phyloP scores from a whole-genome alignment of 305 asterid species.

The Fraxinus ornus region DNA sequence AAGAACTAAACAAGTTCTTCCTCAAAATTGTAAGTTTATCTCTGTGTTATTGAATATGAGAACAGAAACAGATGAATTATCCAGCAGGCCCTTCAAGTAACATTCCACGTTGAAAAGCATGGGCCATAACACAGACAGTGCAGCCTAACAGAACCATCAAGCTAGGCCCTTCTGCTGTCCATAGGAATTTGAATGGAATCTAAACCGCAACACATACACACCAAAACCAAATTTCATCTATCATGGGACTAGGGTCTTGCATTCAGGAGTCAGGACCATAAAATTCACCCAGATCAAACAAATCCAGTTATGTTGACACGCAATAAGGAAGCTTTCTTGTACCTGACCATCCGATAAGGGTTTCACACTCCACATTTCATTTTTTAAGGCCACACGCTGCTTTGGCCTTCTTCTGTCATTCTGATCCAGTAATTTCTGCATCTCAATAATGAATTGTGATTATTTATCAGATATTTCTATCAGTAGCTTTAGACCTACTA shows the following conservation, averaged over 20 bases:
- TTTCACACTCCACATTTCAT: slow-evolving; percentile 86
- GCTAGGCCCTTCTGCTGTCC: slow-evolving; percentile 6
- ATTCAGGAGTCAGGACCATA: slow-evolving; percentile 12
- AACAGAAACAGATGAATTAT: slow-evolving; percentile 7
- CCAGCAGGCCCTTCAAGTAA: background rate
- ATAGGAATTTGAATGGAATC: slow-evolving; percentile 1
- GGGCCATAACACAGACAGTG: slow-evolving; percentile 6
- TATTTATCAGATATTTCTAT: slow-evolving; percentile 14
- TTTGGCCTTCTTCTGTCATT: slow-evolving; percentile 62
- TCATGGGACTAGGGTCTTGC: slow-evolving; percentile 6
- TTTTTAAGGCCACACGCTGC: slow-evolving; percentile 81
- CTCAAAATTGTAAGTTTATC: background rate
- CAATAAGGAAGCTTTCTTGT: slow-evolving; percentile 18
- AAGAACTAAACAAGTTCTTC: background rate
- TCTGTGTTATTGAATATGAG: background rate
- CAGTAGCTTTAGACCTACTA: slow-evolving; percentile 15
- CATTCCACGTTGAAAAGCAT: background rate
- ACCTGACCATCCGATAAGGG: slow-evolving; percentile 98
- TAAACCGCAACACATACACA: background rate
- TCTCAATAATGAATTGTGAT: slow-evolving; percentile 31
- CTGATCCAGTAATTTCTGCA: slow-evolving; percentile 92
- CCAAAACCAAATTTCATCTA: slow-evolving; percentile 1
- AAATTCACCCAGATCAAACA: slow-evolving; percentile 15
- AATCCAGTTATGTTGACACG: slow-evolving; percentile 10
- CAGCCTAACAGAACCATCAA: slow-evolving; percentile 13